Evolutionary conservation across 202 grass and related monocot genomes (phyloP), one percentile per base, ranked within the genome.

Genomic region (Dendrocalamus latiflorus): DNA sequence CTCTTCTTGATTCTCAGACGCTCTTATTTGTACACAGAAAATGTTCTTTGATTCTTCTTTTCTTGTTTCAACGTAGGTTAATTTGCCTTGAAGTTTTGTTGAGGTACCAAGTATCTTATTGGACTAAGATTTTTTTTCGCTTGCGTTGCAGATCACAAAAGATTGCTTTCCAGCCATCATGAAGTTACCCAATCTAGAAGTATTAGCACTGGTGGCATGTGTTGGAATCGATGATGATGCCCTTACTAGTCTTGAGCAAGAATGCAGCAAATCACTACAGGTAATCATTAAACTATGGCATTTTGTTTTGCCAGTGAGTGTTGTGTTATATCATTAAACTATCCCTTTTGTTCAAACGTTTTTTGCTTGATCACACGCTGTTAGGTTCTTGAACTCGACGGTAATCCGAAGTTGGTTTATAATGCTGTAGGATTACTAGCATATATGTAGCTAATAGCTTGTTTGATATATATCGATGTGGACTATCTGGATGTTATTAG

Each of bases 211-310:
- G 55, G 70, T 80, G 60, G 89, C 83, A 33, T 95, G 93, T 63
- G 17, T 87, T 25, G 87, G 85, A 22, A 89, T 98, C 20, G 85
- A 93, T 85, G 95, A 97, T 74, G 81, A 84, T 51, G 85, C 81
- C 17, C 79, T 94, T 43, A 4, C 18, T 48, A 82, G 50, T 49
- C 70, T 95, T 77, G 87, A 84, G 22, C 79, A 90, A 47, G 77
- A 80, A 26, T 87, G 72, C 85, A 89, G 65, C 61, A 98, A 87
- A 79, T 93, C 95, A 21, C 57, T 98, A 54, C 81, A 89, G 92
- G 94, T 97, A 83, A 64, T 33, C 48, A 26, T 61, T 24, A 37
- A 18, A 43, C 9, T 43, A 43, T 9, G 41, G 9, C 41, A 43
- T 43, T 43, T 43, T 43, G 41, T 43, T 43, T 22, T 36, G 34